phyloP scores from a whole-genome alignment of 352 stramenopile genomes.

The Achlya hypogyna region DNA sequence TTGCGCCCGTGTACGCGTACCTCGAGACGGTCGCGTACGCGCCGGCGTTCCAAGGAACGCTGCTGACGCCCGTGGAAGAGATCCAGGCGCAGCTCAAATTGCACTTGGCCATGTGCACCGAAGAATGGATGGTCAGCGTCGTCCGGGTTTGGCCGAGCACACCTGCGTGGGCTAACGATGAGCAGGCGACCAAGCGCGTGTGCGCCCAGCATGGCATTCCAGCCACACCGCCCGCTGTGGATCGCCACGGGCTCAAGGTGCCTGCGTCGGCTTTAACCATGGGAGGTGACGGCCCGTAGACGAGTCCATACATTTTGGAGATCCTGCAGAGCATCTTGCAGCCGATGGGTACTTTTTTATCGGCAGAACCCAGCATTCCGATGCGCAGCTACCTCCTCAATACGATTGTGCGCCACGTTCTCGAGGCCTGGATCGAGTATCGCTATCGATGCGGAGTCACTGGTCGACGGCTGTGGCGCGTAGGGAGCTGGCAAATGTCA shows the following conservation, averaged over 20 bases:
- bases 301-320: background rate
- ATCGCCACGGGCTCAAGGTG: background rate
- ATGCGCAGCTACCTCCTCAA: background rate
- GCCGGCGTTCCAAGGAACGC: background rate
- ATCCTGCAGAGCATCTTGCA: background rate
- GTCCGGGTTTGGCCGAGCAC: background rate
- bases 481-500: background rate
- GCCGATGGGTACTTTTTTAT: background rate
- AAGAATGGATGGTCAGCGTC: background rate
- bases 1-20: background rate
- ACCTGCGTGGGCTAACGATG: background rate
- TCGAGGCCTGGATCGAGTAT: constrained; percentile 5
- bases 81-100: constrained; percentile 10
- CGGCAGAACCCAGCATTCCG: background rate
- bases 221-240: background rate
- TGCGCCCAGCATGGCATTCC: background rate
- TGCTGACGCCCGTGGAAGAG: constrained; percentile 1
- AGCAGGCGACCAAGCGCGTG: background rate
- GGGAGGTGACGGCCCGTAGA: too few relatives aligned
- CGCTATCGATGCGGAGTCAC: background rate
- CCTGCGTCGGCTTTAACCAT: background rate
- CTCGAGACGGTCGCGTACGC: background rate
- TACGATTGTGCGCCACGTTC: background rate
- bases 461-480: background rate
- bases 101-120: constrained; percentile 2